These are phyloP conservation scores for Fusarium temperatum DNA, from an alignment of 2,329 filamentous ascomycete species.

Conservation along the genomic window DNA sequence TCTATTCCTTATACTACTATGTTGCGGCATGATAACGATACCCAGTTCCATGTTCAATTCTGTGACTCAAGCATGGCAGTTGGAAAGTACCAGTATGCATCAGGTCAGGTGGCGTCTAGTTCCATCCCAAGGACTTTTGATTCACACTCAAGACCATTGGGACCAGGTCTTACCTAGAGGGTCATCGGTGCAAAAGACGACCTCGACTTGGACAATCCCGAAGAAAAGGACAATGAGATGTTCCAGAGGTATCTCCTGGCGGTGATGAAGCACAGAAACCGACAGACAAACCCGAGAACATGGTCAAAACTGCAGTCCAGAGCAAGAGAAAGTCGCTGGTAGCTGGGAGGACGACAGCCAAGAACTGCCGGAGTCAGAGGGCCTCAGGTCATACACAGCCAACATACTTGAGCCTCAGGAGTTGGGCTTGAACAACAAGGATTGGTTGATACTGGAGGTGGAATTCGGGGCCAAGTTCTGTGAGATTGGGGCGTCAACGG, in stretches of 20 bases:
- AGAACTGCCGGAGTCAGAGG: slow-evolving; percentile 45
- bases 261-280: background rate
- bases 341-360: slow-evolving; percentile 52
- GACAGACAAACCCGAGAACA: background rate
- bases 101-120: slow-evolving; percentile 75
- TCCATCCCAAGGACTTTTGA: slow-evolving; percentile 68
- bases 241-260: slow-evolving; percentile 25
- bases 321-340: slow-evolving; percentile 40
- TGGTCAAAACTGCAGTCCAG: background rate
- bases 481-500: slow-evolving; percentile 65
- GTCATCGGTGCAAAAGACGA: slow-evolving; percentile 56
- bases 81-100: slow-evolving; percentile 67
- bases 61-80: slow-evolving; percentile 79
- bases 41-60: slow-evolving; percentile 71
- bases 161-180: slow-evolving; percentile 62
- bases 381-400: slow-evolving; percentile 39
- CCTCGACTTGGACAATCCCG: slow-evolving; percentile 40
- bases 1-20: slow-evolving; percentile 75
- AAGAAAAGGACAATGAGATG: slow-evolving; percentile 48
- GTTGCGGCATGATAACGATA: slow-evolving; percentile 62
- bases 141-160: slow-evolving; percentile 75
- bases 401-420: background rate
- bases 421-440: slow-evolving; percentile 46
- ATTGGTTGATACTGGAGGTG: slow-evolving; percentile 63
- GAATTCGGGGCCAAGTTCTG: slow-evolving; percentile 73